phyloP scores from a whole-genome alignment of 2,329 filamentous ascomycete genomes.

The Hortaea sp. region DNA sequence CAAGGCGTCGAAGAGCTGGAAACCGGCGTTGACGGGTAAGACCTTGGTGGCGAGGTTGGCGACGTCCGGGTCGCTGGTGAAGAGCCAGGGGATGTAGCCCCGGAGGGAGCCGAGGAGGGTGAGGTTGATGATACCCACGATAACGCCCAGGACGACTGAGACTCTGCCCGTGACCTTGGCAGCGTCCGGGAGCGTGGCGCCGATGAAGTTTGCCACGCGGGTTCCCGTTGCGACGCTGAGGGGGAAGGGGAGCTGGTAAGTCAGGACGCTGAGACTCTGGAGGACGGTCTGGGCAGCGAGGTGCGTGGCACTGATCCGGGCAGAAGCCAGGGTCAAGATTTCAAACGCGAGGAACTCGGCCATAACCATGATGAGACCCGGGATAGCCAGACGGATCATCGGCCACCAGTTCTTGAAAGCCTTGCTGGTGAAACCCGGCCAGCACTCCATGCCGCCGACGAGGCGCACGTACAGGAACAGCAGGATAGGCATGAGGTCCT shows the following conservation, averaged over 20 bases:
- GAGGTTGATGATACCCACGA: constrained; percentile 74
- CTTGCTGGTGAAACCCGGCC: constrained; percentile 65
- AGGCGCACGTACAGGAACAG: constrained; percentile 66
- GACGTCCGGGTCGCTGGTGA: constrained; percentile 58
- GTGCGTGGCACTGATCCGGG: constrained; percentile 66
- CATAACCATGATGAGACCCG: constrained; percentile 86
- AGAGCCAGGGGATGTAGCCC: constrained; percentile 64
- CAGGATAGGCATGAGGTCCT: constrained; percentile 63
- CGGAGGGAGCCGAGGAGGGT: constrained; percentile 58
- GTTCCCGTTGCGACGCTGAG: constrained; percentile 82
- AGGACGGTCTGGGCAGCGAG: constrained; percentile 85
- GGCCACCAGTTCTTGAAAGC: constrained; percentile 67
- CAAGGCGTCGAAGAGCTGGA: constrained; percentile 82
- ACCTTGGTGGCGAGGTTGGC: constrained; percentile 55
- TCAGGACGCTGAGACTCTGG: constrained; percentile 65
- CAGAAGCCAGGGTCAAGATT: constrained; percentile 72
- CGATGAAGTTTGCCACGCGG: constrained; percentile 83
- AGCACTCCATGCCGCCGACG: constrained; percentile 63
- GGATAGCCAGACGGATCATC: constrained; percentile 80
- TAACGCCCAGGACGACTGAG: constrained; percentile 53
- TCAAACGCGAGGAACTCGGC: constrained; percentile 85
- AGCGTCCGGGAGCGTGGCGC: constrained; percentile 69
- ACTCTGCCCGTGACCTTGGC: constrained; percentile 75
- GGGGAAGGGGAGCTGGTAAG: constrained; percentile 87
- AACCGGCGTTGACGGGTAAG: constrained; percentile 72